Conservation (phyloP, 352 stramenopile genomes). For the Phytopythium aichiense region DNA sequence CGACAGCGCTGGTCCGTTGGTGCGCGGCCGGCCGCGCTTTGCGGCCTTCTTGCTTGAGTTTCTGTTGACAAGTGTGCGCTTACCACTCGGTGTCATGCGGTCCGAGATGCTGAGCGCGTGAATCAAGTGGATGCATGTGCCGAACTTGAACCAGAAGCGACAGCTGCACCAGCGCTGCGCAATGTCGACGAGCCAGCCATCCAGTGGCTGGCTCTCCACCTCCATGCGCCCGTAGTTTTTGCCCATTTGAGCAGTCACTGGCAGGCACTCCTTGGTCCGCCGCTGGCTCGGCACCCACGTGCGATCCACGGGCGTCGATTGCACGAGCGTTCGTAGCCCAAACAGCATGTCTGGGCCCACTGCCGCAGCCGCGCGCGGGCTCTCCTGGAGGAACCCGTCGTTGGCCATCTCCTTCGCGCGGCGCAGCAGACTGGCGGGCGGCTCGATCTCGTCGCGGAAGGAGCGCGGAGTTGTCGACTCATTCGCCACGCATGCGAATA, state of each 20-base stretch:
- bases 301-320: too few species aligned
- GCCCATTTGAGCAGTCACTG: background rate
- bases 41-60: too few species aligned
- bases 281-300: too few species aligned
- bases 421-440: background rate
- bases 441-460: background rate
- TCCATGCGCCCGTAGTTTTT: background rate
- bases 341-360: background rate
- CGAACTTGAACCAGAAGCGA: too few species aligned
- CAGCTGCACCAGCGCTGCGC: too few species aligned
- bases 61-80: too few species aligned
- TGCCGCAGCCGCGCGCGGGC: background rate
- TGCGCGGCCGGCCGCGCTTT: too few species aligned
- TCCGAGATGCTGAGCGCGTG: too few species aligned
- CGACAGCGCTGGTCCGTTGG: too few species aligned
- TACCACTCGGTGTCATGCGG: too few species aligned
- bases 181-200: too few species aligned
- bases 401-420: background rate
- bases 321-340: background rate
- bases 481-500: background rate
- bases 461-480: slow-evolving; percentile 2
- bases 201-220: slow-evolving; percentile 1
- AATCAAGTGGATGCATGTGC: too few species aligned
- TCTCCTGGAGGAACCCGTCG: background rate
- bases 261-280: background rate